These are phyloP conservation scores for Phytophthora fragariae DNA, from an alignment of 352 stramenopile genomes.

Conservation along the genomic window DNA sequence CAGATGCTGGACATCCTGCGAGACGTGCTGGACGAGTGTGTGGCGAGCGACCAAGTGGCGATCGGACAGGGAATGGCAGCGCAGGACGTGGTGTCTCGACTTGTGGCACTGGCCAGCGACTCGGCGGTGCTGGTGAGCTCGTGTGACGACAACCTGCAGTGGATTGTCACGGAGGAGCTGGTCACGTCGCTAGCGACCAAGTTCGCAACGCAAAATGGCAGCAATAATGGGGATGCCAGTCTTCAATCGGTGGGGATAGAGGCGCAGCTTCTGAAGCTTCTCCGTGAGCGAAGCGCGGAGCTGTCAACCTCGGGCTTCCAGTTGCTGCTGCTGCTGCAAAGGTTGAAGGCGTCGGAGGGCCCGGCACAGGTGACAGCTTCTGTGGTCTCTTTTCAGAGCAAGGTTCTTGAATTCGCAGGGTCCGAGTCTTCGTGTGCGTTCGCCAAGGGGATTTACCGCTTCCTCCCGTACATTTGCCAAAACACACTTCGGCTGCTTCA, in stretches of 20 bases:
- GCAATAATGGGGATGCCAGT: constrained; percentile 21
- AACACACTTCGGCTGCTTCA: constrained; percentile 51
- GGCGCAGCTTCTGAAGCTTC: constrained; percentile 34
- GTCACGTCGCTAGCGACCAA: constrained; percentile 42
- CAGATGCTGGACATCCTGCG: constrained; percentile 62
- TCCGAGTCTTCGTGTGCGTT: constrained; percentile 39
- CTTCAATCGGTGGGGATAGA: constrained; percentile 12
- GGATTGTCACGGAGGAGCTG: constrained; percentile 63
- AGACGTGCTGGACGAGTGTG: constrained; percentile 49
- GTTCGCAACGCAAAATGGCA: background rate
- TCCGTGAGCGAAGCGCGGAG: constrained; percentile 46
- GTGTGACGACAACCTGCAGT: constrained; percentile 72
- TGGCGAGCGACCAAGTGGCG: constrained; percentile 2
- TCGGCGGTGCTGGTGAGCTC: constrained; percentile 47
- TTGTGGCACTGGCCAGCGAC: constrained; percentile 47
- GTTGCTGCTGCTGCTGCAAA: constrained; percentile 54
- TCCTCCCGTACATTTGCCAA: constrained; percentile 68
- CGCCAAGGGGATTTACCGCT: constrained; percentile 52
- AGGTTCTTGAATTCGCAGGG: constrained; percentile 49
- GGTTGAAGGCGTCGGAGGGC: constrained; percentile 26
- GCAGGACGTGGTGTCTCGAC: constrained; percentile 22
- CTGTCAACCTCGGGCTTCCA: constrained; percentile 57
- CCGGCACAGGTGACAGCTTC: constrained; percentile 20
- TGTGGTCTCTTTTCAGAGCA: constrained; percentile 48
- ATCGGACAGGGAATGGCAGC: constrained; percentile 1